Evolutionary conservation across 2,329 filamentous ascomycete genomes (phyloP), one percentile per base, ranked within the genome.

Genomic region (Westerdykella sp.): DNA sequence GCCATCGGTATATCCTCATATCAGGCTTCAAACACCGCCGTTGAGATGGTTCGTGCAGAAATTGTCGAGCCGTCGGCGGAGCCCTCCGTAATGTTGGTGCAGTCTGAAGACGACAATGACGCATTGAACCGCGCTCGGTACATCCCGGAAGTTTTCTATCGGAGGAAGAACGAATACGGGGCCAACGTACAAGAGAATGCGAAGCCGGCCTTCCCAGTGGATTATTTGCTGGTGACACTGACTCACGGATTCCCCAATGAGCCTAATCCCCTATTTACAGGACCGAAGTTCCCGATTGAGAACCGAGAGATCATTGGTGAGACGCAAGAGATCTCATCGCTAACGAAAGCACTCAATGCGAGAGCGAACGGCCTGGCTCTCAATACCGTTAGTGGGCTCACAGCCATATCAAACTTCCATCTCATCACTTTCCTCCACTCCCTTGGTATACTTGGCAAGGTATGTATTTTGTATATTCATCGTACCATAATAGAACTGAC

Each of bases 91-190:
- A 96, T 98, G 91, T 79, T 98, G 37, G 93, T 98, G 4, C 88
- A 90, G 48, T 85, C 86, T 18, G 91, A 97, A 62, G 86, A 91
- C 46, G 89, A 96, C 55, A 85, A 90, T 40, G 84, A 89, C 51
- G 80, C 64, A 73, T 54, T 80, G 72, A 43, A 73, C 69, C 81
- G 81, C 43, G 83, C 84, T 18, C 80, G 90, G 56, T 98, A 98
- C 62, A 95, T 98, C 16, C 93, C 93, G 1, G 93, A 98, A 60
- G 91, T 98, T 4, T 98, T 97, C 69, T 98, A 94, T 71, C 82
- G 91, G 48, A 83, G 81, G 55, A 88, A 95, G 68, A 98, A 98
- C 67, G 91, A 98, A 66, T 95, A 98, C 62, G 90, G 90, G 28
- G 87, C 85, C 51, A 95, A 91, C 55, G 93, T 97, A 6, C 93